These are phyloP conservation scores for Babesia caballi DNA, from an alignment of 169 alveolate genomes.

Conservation along the genomic window DNA sequence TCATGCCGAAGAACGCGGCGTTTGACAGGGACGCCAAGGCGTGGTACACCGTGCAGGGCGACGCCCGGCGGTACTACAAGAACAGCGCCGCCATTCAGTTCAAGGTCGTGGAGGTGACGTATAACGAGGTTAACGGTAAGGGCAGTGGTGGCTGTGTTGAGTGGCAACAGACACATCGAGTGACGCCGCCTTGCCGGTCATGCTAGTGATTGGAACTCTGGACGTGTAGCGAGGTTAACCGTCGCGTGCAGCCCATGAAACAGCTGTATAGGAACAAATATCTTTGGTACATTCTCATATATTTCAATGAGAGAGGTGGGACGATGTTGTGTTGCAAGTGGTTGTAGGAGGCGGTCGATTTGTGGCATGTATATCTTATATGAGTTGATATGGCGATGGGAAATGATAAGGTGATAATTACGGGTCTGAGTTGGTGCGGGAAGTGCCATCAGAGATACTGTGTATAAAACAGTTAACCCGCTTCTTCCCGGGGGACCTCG, in stretches of 20 bases:
- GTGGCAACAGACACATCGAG: neutral
- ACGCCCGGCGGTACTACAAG: neutral
- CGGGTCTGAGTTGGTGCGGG: no score
- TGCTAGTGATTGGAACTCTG: conserved; percentile 30
- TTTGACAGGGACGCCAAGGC: conserved; percentile 12
- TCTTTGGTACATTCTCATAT: no score
- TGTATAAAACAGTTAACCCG: neutral
- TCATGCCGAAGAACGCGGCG: conserved; percentile 9
- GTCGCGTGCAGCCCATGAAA: no score
- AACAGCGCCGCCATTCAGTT: neutral
- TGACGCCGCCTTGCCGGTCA: conserved; percentile 37
- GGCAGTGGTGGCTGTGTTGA: neutral
- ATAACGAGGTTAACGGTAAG: conserved; percentile 46
- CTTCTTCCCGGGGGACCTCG: conserved; percentile 13
- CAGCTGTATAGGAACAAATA: no score
- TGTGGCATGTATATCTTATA: no score
- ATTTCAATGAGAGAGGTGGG: no score
- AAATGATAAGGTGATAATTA: no score
- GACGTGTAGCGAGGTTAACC: no score
- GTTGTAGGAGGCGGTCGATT: no score
- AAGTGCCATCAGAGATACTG: no score
- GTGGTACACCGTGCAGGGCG: conserved; percentile 19
- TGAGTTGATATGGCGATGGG: no score
- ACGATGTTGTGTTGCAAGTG: no score
- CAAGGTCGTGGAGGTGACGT: conserved; percentile 38